Percentiles rank a stretch among this genome's conserved stretches.
phyloP scores from a whole-genome alignment of 2,329 filamentous ascomycete species.

The Talaromyces sp. region DNA sequence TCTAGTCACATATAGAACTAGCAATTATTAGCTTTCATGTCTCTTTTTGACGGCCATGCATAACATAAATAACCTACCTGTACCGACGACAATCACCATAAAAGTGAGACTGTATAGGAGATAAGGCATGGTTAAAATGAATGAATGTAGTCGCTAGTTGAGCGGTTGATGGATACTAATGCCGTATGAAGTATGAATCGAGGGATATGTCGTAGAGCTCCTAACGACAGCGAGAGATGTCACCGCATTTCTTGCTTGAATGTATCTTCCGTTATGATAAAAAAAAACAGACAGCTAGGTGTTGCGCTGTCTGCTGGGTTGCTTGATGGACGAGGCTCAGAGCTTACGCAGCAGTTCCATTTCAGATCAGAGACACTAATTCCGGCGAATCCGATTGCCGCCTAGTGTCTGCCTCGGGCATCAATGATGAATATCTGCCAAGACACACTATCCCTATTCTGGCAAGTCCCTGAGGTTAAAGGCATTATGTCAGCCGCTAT shows the following conservation, averaged over 20 bases:
- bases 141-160: constrained; percentile 4
- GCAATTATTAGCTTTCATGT: constrained; percentile 16
- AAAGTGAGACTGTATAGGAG: constrained; percentile 76
- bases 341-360: constrained; percentile 2
- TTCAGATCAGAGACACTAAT: not conserved
- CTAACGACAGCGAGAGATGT: constrained; percentile 5
- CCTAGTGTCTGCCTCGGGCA: not conserved
- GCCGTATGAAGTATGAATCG: not conserved
- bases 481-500: constrained; percentile 15
- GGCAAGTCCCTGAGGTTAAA: not conserved
- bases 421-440: not conserved
- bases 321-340: not conserved
- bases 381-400: constrained; percentile 15
- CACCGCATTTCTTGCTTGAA: constrained; percentile 9
- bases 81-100: constrained; percentile 67
- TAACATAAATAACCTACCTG: constrained; percentile 51
- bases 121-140: constrained; percentile 63
- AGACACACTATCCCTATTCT: not conserved
- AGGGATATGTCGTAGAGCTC: constrained; percentile 6
- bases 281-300: not conserved
- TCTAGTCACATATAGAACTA: constrained; percentile 78
- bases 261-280: not conserved
- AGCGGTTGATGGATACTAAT: not conserved
- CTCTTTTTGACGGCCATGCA: too few relatives aligned
- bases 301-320: not conserved